These are phyloP conservation scores for Pachyrhizus erosus DNA, from an alignment of 306 rosid species.

Conservation along the genomic window DNA sequence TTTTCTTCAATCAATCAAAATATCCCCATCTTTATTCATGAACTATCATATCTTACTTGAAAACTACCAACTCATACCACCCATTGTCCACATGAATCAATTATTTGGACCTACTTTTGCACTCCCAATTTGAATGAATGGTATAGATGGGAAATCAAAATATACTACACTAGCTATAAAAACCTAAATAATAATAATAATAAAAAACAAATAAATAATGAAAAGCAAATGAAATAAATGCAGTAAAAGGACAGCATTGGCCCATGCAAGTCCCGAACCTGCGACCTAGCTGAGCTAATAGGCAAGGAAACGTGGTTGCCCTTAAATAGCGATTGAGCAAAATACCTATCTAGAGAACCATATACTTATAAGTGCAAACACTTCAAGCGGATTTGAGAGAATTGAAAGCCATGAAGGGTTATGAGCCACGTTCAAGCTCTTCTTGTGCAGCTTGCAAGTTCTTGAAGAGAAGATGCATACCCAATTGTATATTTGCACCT, in stretches of 20 bases:
- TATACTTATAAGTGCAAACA: not conserved
- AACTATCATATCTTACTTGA: constrained; percentile 66
- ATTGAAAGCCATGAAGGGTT: constrained; percentile 59
- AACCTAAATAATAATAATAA: not conserved
- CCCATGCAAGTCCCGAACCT: constrained; percentile 51
- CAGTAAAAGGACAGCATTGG: constrained; percentile 39
- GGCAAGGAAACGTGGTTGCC: constrained; percentile 26
- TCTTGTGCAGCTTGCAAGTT: constrained; percentile 97
- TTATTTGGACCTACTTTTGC: constrained; percentile 51
- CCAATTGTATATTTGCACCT: constrained; percentile 89
- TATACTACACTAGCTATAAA: too few species aligned
- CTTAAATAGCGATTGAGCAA: constrained; percentile 30
- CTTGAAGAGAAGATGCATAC: constrained; percentile 77
- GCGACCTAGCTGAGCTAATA: constrained; percentile 40
- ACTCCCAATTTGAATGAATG: constrained; percentile 27
- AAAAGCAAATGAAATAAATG: not conserved
- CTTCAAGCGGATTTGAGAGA: constrained; percentile 6
- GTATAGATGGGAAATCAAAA: not conserved
- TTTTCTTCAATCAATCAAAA: constrained; percentile 50
- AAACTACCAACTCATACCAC: constrained; percentile 50
- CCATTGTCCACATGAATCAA: constrained; percentile 52
- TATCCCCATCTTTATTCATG: constrained; percentile 62
- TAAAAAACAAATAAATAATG: too few species aligned
- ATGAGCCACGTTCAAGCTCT: constrained; percentile 80
- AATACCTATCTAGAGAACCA: constrained; percentile 23